Percentiles rank a stretch among this genome's conserved stretches.
These are phyloP conservation scores for Orbilia oligospora DNA, from an alignment of 2,329 filamentous ascomycete genomes.

Conservation along the genomic window DNA sequence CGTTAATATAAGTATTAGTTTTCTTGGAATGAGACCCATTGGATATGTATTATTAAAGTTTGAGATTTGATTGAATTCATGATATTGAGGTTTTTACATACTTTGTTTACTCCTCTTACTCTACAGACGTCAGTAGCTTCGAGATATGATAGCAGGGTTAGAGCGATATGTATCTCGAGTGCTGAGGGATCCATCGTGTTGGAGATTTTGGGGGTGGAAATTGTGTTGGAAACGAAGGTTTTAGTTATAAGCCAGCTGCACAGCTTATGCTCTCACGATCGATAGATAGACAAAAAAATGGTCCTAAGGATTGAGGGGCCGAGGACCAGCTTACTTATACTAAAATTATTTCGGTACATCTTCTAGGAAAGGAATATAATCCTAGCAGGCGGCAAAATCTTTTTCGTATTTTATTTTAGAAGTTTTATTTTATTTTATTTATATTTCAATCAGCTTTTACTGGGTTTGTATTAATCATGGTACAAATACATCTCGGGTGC, in stretches of 20 bases:
- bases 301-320: background rate
- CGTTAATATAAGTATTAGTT: slow-evolving; percentile 19
- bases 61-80: background rate
- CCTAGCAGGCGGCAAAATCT: slow-evolving; percentile 11
- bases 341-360: background rate
- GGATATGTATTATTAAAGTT: no score
- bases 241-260: no score
- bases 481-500: slow-evolving; percentile 32
- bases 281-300: no score
- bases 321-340: slow-evolving; percentile 15
- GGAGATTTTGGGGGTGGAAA: slow-evolving; percentile 14
- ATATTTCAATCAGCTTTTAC: background rate
- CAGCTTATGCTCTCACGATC: background rate
- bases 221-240: slow-evolving; percentile 36
- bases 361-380: background rate
- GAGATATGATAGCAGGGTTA: slow-evolving; percentile 50
- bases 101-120: slow-evolving; percentile 48
- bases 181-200: slow-evolving; percentile 52
- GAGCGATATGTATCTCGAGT: slow-evolving; percentile 51
- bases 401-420: background rate
- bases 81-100: no score
- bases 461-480: background rate
- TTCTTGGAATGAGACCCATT: background rate
- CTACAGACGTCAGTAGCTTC: slow-evolving; percentile 48
- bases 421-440: background rate